phyloP scores from a whole-genome alignment of 257 asterid species.

The Jaltomata sinuosa region DNA sequence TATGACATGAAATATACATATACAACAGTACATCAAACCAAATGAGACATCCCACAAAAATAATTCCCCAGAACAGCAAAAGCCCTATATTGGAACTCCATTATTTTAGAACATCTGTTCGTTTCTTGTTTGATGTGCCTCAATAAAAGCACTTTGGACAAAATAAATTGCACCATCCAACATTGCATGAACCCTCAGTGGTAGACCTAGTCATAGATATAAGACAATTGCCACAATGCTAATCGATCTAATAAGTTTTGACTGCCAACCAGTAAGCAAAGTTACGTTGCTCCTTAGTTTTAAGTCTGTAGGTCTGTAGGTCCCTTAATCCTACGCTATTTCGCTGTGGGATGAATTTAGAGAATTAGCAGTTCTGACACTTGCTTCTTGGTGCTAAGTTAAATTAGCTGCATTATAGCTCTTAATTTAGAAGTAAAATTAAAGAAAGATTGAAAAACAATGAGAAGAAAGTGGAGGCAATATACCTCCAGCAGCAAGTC shows the following conservation, averaged over 20 bases:
- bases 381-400: neutral
- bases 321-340: neutral
- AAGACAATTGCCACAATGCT: neutral
- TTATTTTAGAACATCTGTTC: neutral
- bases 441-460: neutral
- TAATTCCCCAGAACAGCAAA: neutral
- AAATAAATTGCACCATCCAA: neutral
- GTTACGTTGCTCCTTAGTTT: neutral
- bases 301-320: neutral
- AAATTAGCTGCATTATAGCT: neutral
- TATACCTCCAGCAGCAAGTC: constrained; percentile 72
- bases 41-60: neutral
- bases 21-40: neutral
- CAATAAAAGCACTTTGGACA: neutral
- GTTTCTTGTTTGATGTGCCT: neutral
- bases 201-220: neutral
- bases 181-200: neutral
- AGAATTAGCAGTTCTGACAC: neutral
- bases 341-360: neutral
- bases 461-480: neutral
- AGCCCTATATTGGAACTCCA: neutral
- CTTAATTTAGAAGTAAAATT: neutral
- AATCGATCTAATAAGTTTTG: neutral
- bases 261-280: neutral
- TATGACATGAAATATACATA: neutral